These are phyloP conservation scores for Draba incana DNA, from an alignment of 345 rosid genomes.

Conservation along the genomic window DNA sequence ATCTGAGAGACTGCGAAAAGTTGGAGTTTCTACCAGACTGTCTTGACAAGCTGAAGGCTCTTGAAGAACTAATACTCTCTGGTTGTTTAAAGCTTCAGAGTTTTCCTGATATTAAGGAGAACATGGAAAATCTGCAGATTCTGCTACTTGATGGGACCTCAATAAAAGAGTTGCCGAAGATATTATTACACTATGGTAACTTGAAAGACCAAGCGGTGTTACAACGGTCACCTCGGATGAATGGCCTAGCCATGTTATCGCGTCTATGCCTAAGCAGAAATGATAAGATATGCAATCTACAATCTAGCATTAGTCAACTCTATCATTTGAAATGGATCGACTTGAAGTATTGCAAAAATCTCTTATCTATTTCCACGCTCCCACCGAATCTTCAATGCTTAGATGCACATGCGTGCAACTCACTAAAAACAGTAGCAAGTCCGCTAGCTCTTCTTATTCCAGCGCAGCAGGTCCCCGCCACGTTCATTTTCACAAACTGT, in stretches of 20 bases:
- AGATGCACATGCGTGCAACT: too few species aligned
- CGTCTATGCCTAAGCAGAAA: too few species aligned
- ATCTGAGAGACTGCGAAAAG: slow-evolving; percentile 21
- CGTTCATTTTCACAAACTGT: too few species aligned
- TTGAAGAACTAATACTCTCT: slow-evolving; percentile 30
- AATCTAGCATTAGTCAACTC: too few species aligned
- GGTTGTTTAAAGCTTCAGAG: neutral
- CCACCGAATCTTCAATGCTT: too few species aligned
- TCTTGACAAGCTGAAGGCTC: slow-evolving; percentile 14
- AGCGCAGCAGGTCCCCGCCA: too few species aligned
- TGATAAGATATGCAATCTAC: too few species aligned
- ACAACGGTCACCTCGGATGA: neutral
- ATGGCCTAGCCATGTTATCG: neutral
- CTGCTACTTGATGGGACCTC: slow-evolving; percentile 26
- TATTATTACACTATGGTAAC: neutral
- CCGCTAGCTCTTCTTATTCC: too few species aligned
- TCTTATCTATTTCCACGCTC: too few species aligned
- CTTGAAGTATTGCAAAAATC: too few species aligned
- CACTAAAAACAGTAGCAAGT: too few species aligned
- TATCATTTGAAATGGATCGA: too few species aligned
- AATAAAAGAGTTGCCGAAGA: slow-evolving; percentile 1
- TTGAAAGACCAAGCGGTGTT: neutral
- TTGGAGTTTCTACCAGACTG: slow-evolving; percentile 1
- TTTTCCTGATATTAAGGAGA: neutral
- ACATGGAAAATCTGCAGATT: slow-evolving; percentile 9